Base-by-base conservation (phyloP, 257 asterid species). In the Petunia secreta region DNA sequence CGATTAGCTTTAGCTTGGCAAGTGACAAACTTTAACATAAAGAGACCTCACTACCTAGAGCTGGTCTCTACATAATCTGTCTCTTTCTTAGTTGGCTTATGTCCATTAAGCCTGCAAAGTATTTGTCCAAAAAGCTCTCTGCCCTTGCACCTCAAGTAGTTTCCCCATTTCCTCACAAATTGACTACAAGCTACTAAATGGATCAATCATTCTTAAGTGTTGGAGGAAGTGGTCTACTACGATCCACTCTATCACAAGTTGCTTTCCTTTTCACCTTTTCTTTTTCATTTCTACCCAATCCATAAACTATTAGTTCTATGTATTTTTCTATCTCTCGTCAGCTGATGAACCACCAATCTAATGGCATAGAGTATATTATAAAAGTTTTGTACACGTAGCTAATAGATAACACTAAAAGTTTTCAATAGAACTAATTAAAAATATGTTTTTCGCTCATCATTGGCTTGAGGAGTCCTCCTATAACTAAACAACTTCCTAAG, bases 51-150 rank as follows among this genome's bases (percentile, higher is more conserved):
- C 62, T 68, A 83, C 82, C 80, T 83, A 81, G 75, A 75, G 84
- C 6, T 83, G 85, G 82, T 80, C 86, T 79, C 58, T 75, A 73
- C 74, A 52, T 52, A 34, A 25, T 25, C 80, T 80, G 88, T 89
- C 91, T 63, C 76, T 85, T 80, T 89, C 85, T 83, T 69, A 53
- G 80, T 87, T 84, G 83, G 86, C 80, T 78, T 44, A 68, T 78
- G 43, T 58, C 87, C 85, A 84, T 75, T 87, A 60, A 63, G 4
- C 43, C 41, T 73, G 40, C 77, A 54, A 54, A 80, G 15, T 25
- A 25, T 73, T 79, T 76, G 37, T 25, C 55, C 46, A 74, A 84
- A 13, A 62, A 65, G 79, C 84, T 82, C 81, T 46, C 13, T 71
- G 39, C 62, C 62, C 81, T 81, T 84, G 83, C 86, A 82, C 80